Conservation (phyloP, 78 protist genomes). For the Planoprotostelium fungivorum region DNA sequence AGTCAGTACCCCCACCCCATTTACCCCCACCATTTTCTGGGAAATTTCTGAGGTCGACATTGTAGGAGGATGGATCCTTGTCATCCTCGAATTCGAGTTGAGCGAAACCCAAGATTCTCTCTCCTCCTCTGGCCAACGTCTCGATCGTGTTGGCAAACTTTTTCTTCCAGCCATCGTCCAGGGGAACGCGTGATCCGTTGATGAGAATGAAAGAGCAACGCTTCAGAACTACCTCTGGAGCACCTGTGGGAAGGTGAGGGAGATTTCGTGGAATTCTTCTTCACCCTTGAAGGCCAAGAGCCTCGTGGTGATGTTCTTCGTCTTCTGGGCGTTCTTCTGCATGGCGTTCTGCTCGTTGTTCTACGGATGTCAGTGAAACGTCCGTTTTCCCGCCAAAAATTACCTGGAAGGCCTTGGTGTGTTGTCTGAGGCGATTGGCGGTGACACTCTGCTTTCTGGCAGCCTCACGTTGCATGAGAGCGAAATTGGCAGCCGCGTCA, state of each 20-base stretch:
- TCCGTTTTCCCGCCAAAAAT: too few species aligned
- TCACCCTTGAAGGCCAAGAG: conserved; percentile 18
- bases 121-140: conserved; percentile 68
- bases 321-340: neutral
- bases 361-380: too few species aligned
- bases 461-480: neutral
- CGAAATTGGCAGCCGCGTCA: neutral
- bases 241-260: conserved; percentile 34
- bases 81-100: conserved; percentile 6
- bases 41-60: conserved; percentile 19
- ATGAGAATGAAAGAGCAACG: conserved; percentile 44
- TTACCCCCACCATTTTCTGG: conserved; percentile 14
- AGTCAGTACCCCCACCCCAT: conserved; percentile 41
- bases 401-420: neutral
- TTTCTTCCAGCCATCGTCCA: conserved; percentile 5
- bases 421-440: neutral
- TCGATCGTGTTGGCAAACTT: conserved; percentile 33
- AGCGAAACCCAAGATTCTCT: conserved; percentile 68
- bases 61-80: conserved; percentile 25
- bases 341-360: neutral
- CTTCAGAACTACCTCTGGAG: conserved; percentile 56
- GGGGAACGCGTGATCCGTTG: conserved; percentile 28
- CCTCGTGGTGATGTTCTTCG: neutral
- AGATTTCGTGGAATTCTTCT: neutral
- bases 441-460: neutral